Base-by-base conservation (phyloP, 1,284 basidiomycete genomes). In the Rhodotorula sp. region DNA sequence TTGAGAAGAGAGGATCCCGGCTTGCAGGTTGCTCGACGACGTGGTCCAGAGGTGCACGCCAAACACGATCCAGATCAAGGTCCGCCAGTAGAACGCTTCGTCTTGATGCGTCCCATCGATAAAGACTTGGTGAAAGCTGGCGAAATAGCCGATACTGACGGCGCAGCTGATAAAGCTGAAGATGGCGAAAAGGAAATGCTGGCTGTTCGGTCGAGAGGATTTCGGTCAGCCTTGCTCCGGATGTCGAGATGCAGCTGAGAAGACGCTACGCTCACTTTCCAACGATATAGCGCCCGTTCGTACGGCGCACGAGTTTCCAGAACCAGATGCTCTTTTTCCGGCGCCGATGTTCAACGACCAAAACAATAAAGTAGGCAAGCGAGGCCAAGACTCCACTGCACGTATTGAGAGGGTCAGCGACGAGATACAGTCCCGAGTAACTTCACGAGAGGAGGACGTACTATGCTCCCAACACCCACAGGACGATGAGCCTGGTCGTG, bases 141-240 rank as follows among this genome's bases (percentile, higher is more conserved):
- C 29, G 5, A 26, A 16, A 48, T 64, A 71, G 29, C 70, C 70
- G 58, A 71, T 34, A 0, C 64, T 26, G 6, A 71, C 66, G 54
- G 29, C 31, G 58, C 65, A 67, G 48, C 34, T 54, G 52, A 67
- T 46, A 46, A 71, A 51, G 46, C 29, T 43, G 65, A 58, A 64
- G 8, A 66, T 0, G 23, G 70, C 58, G 51, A 71, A 71, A n/a
- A 71, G 43, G 31, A 51, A 62, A 20, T 71, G 70, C 68, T 71
- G 70, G 48, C 70, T 71, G 62, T 4, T 26, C 12, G 15, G 14
- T 34, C 34, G 10, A 23, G 31, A 10, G 18, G n/a, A 21, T 46
- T 4, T 31, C 29, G 62, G 62, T 62, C 56, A 58, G 48, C 48
- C 14, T 26, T 15, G 12, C 16, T 12, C 3, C 3, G 5, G 2